Percentiles rank a stretch among this genome's conserved stretches.
These are phyloP conservation scores for Melampsora larici-populina DNA, from an alignment of 1,284 basidiomycete species.

Conservation along the genomic window DNA sequence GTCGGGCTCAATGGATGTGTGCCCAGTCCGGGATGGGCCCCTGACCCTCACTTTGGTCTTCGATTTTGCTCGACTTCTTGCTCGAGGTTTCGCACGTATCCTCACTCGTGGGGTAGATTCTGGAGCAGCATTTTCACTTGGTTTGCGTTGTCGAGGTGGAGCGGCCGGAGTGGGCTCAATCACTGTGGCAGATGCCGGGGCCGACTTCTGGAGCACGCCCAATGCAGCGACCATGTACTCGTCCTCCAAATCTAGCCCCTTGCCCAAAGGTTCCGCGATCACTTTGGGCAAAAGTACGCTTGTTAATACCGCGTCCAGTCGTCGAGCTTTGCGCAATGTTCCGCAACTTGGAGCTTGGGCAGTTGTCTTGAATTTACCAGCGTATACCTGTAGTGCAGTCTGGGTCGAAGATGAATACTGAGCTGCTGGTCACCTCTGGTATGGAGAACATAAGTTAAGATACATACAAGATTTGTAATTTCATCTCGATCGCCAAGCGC, in stretches of 20 bases:
- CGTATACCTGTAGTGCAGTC: constrained; percentile 40
- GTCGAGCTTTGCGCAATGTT: constrained; percentile 39
- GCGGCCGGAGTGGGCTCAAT: not conserved
- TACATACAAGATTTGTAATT: constrained; percentile 26
- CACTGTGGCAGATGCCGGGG: constrained; percentile 4
- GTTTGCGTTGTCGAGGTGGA: constrained; percentile 22
- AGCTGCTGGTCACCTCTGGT: not conserved
- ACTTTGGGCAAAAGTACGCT: constrained; percentile 27
- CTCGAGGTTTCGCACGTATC: not conserved
- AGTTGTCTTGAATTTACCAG: constrained; percentile 25
- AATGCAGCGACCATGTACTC: constrained; percentile 40
- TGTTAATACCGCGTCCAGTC: constrained; percentile 36
- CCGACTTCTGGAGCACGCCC: constrained; percentile 14
- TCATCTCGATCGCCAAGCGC: constrained; percentile 25
- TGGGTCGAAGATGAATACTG: constrained; percentile 9
- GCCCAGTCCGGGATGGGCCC: not conserved
- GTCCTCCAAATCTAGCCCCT: constrained; percentile 31
- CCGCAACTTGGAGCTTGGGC: constrained; percentile 23
- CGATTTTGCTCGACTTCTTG: constrained; percentile 3
- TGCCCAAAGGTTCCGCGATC: constrained; percentile 15
- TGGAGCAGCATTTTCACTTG: not conserved
- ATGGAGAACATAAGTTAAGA: not conserved
- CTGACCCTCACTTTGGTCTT: constrained; percentile 7
- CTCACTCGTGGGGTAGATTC: not conserved
- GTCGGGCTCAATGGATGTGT: constrained; percentile 1